Base-by-base conservation (phyloP, 257 asterid genomes). In the Hygrophila difformis region DNA sequence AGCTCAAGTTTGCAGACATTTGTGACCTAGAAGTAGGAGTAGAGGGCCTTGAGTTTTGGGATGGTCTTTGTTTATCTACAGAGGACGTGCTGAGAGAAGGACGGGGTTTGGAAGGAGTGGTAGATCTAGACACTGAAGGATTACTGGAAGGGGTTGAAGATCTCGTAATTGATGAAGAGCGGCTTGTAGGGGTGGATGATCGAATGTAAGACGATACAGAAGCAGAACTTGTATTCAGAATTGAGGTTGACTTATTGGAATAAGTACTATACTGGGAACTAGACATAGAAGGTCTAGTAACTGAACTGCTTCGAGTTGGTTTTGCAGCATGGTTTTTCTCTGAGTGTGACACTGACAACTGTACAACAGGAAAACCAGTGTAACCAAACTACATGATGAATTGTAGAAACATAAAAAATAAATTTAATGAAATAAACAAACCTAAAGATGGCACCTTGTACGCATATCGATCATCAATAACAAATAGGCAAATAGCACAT, bases 201-300 rank as follows among this genome's bases (percentile, higher is more conserved):
- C 99, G 76, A 53, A 82, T 86, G 61, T 86, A 82, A 51, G 98
- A 91, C 29, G 98, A 86, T 53, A 91, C 95, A 1, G 99, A 91
- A 51, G 95, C 76, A 55, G 96, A 86, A 70, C 99, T 91, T 39
- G 95, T 82, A 76, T 82, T 91, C 46, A 91, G 92, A 51, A 91
- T 72, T 61, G 70, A 57, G 43, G 76, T 66, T 20, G 93, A 70
- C 65, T 76, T 79, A 51, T 76, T 78, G 60, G 94, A 82, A 64
- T 80, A 65, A 37, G 78, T 51, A 65, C 71, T 73, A 53, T 75
- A 78, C 23, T 85, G 96, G 50, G 93, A 71, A 46, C 53, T 72
- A 57, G 94, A 77, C 52, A 71, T 54, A 48, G 99, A 82, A 44
- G 93, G 69, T n/a, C 95, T 87, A 39, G 94, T 85, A 45, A 69